phyloP scores from a whole-genome alignment of 495 filamentous ascomycete genomes.

The Podospora pseudopauciseta region DNA sequence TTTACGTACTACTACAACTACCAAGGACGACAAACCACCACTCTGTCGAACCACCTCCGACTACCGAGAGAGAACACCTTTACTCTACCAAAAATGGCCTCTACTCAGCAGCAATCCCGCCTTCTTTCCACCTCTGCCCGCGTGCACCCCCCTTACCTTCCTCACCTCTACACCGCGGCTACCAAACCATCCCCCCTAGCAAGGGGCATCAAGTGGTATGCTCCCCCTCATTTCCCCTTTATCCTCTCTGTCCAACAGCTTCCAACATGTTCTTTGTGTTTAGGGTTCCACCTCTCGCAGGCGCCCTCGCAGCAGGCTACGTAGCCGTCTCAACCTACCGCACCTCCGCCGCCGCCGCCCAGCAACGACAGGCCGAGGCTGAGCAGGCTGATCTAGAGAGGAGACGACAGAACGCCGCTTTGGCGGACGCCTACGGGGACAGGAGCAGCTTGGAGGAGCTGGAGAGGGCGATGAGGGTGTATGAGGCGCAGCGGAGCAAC shows the following conservation, averaged over 20 bases:
- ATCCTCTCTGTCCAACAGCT: neutral
- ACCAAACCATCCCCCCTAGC: slow-evolving; percentile 19
- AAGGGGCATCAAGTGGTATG: slow-evolving; percentile 38
- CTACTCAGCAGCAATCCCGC: slow-evolving; percentile 25
- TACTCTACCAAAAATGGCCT: slow-evolving; percentile 27
- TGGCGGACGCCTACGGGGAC: slow-evolving; percentile 59
- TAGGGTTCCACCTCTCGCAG: slow-evolving; percentile 41
- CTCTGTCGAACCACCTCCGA: neutral
- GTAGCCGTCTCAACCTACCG: slow-evolving; percentile 36
- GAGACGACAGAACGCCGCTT: slow-evolving; percentile 25
- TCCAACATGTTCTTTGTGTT: neutral
- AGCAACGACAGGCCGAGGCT: slow-evolving; percentile 21
- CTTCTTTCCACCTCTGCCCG: slow-evolving; percentile 40
- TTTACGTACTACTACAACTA: too few species aligned
- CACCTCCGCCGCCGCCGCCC: slow-evolving; percentile 20
- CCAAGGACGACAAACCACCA: too few species aligned
- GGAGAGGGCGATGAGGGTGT: slow-evolving; percentile 55
- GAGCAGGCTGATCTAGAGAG: slow-evolving; percentile 26
- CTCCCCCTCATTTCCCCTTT: slow-evolving; percentile 1
- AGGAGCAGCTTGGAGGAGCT: slow-evolving; percentile 54
- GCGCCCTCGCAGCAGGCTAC: slow-evolving; percentile 41
- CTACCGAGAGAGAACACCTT: neutral
- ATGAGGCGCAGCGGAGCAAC: slow-evolving; percentile 39
- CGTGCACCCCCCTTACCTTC: slow-evolving; percentile 44
- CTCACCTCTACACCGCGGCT: slow-evolving; percentile 31